phyloP scores from a whole-genome alignment of 2,329 filamentous ascomycete species.

The Gliomastix tumulicola region DNA sequence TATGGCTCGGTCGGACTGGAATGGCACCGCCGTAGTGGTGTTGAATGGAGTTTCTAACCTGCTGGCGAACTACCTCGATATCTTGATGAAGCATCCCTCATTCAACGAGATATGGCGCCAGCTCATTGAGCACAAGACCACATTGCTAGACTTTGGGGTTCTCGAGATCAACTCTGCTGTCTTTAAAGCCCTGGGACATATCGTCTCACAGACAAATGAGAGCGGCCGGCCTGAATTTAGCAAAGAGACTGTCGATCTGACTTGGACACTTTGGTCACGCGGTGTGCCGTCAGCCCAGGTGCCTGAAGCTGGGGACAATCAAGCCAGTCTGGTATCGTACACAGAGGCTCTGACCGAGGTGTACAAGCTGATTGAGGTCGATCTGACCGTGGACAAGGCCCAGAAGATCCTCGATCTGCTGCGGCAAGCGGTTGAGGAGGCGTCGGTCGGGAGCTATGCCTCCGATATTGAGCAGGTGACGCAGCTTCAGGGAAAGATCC shows the following conservation, averaged over 20 bases:
- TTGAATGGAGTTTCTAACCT: slow-evolving; percentile 67
- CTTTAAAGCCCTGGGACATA: slow-evolving; percentile 59
- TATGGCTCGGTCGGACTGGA: slow-evolving; percentile 51
- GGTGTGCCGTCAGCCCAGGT: slow-evolving; percentile 49
- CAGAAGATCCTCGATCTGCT: slow-evolving; percentile 65
- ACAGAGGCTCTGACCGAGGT: slow-evolving; percentile 68
- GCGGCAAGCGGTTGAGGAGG: slow-evolving; percentile 62
- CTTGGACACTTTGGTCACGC: slow-evolving; percentile 65
- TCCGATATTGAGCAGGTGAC: slow-evolving; percentile 69
- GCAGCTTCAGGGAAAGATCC: slow-evolving; percentile 61
- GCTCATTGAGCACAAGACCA: slow-evolving; percentile 62
- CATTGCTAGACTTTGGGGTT: slow-evolving; percentile 53
- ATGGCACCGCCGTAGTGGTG: slow-evolving; percentile 68
- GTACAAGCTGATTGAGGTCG: slow-evolving; percentile 64
- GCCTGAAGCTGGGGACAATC: slow-evolving; percentile 62
- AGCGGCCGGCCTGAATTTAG: slow-evolving; percentile 35
- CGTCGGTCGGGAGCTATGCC: slow-evolving; percentile 60
- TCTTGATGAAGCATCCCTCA: slow-evolving; percentile 56
- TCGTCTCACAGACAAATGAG: slow-evolving; percentile 46
- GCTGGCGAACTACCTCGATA: slow-evolving; percentile 68
- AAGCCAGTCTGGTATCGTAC: slow-evolving; percentile 82
- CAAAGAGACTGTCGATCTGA: slow-evolving; percentile 48
- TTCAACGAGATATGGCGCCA: slow-evolving; percentile 73
- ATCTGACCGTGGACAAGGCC: slow-evolving; percentile 56
- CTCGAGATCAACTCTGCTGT: slow-evolving; percentile 67